phyloP scores from a whole-genome alignment of 2,329 filamentous ascomycete genomes.

The Aureobasidium sp. region DNA sequence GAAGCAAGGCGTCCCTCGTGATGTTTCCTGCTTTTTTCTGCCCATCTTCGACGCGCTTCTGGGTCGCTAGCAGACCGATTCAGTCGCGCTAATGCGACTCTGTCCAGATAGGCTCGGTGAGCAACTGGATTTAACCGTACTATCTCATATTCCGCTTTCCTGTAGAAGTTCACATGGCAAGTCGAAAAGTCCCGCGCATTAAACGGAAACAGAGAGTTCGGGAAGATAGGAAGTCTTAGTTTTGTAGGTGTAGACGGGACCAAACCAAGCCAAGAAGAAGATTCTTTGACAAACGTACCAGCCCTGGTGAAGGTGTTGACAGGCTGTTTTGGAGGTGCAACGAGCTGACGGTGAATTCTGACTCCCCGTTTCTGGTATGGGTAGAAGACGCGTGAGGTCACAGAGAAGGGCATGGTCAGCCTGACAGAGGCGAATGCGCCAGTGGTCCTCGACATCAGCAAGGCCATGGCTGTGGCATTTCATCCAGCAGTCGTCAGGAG shows the following conservation, averaged over 20 bases:
- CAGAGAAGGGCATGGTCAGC: too few species aligned
- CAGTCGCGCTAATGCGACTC: neutral
- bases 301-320: too few species aligned
- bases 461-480: too few species aligned
- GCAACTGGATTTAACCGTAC: neutral
- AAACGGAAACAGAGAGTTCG: neutral
- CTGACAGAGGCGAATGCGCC: too few species aligned
- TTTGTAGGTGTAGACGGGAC: neutral
- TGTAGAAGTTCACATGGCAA: neutral
- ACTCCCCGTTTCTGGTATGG: too few species aligned
- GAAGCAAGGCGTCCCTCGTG: too few species aligned
- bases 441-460: too few species aligned
- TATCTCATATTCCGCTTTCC: neutral
- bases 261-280: neutral
- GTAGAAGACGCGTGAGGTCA: too few species aligned
- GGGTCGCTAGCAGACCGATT: neutral
- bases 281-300: too few species aligned
- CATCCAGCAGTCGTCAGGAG: neutral
- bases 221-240: neutral
- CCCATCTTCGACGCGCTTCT: neutral
- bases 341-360: neutral
- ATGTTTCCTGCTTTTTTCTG: neutral
- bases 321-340: neutral
- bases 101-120: neutral
- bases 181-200: neutral